Conservation (phyloP, 2,329 filamentous ascomycete species). For the Pseudomassariella vexata region DNA sequence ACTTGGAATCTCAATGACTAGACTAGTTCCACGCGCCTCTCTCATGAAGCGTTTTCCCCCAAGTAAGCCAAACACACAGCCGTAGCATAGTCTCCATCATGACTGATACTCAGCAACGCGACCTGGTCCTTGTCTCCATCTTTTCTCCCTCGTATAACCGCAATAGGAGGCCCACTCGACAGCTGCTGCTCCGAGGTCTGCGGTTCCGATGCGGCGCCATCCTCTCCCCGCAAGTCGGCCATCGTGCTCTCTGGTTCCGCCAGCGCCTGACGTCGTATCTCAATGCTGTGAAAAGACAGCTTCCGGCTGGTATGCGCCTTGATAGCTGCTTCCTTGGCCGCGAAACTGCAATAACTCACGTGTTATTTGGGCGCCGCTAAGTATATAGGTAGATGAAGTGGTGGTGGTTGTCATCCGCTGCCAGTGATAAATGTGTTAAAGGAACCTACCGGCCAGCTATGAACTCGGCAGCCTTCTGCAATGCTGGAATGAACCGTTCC, state of each 20-base stretch:
- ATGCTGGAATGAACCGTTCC: constrained; percentile 15
- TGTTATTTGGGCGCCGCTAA: constrained; percentile 6
- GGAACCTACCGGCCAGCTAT: constrained; percentile 37
- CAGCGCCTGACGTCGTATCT: constrained; percentile 32
- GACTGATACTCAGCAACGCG: constrained; percentile 75
- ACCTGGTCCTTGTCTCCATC: constrained; percentile 33
- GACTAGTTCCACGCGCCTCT: no score
- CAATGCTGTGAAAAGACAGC: constrained; percentile 58
- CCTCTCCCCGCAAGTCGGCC: no score
- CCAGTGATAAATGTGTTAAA: neutral
- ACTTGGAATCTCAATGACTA: no score
- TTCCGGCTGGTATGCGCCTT: constrained; percentile 61
- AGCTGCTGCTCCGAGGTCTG: constrained; percentile 14
- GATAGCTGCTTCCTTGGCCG: constrained; percentile 69
- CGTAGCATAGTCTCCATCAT: constrained; percentile 78
- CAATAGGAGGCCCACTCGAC: constrained; percentile 37
- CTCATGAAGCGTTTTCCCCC: no score
- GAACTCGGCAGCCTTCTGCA: constrained; percentile 33
- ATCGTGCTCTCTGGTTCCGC: no score
- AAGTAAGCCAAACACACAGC: constrained; percentile 57
- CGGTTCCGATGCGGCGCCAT: neutral
- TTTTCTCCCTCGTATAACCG: constrained; percentile 33
- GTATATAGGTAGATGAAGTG: neutral
- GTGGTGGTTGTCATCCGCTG: no score
- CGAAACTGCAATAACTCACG: constrained; percentile 47